Conservation (phyloP, 495 filamentous ascomycete genomes). For the Aspergillus homomorphus region DNA sequence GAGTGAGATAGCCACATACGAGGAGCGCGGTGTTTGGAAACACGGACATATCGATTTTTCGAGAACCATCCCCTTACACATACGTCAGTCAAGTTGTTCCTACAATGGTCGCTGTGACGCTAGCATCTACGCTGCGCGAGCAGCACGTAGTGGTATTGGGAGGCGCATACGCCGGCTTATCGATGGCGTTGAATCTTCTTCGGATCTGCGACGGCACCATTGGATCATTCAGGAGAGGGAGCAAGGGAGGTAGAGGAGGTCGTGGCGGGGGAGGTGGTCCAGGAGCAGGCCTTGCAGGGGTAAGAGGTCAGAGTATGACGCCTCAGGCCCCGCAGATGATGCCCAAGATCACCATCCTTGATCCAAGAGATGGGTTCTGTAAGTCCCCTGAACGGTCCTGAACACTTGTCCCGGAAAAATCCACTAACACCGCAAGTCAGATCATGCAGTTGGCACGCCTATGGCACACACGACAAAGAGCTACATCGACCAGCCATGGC, state of each 20-base stretch:
- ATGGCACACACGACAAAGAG: constrained; percentile 8
- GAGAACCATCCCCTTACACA: too few species aligned
- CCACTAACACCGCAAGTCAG: constrained; percentile 35
- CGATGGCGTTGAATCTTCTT: constrained; percentile 52
- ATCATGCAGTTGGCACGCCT: constrained; percentile 39
- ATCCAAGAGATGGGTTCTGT: constrained; percentile 64
- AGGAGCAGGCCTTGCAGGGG: background rate
- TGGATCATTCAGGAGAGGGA: constrained; percentile 5
- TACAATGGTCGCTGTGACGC: too few species aligned
- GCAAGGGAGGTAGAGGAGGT: background rate
- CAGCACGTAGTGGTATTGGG: constrained; percentile 38
- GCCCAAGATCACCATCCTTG: constrained; percentile 56
- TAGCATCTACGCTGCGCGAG: background rate
- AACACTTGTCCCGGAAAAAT: background rate
- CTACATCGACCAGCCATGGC: constrained; percentile 4
- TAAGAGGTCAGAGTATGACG: background rate
- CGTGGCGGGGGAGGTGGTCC: background rate
- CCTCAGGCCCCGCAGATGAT: constrained; percentile 25
- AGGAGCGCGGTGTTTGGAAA: too few species aligned
- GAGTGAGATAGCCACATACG: too few species aligned
- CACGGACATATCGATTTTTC: too few species aligned
- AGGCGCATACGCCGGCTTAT: constrained; percentile 58
- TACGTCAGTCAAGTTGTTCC: too few species aligned
- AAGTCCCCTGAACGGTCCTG: constrained; percentile 14
- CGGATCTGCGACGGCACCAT: constrained; percentile 46